Percentiles rank a stretch among this genome's conserved stretches.
phyloP scores from a whole-genome alignment of 345 rosid genomes.

The Kernera saxatilis region DNA sequence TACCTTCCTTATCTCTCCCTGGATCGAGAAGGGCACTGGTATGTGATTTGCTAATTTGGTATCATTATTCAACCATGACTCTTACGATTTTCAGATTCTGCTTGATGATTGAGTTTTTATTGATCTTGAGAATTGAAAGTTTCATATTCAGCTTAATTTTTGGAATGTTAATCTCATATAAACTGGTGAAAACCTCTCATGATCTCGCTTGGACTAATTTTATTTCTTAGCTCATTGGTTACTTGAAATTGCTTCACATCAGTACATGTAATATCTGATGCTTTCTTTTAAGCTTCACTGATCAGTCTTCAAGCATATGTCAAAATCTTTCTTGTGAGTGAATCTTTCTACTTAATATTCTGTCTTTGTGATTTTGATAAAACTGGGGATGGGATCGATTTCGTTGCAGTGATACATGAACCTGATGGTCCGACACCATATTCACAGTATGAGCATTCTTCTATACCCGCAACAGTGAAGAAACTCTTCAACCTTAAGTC shows the following conservation, averaged over 20 bases:
- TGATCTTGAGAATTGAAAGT: not conserved
- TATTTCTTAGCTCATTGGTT: not conserved
- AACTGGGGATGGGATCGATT: not conserved
- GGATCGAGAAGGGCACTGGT: constrained; percentile 97
- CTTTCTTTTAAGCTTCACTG: not conserved
- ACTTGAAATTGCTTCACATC: not conserved
- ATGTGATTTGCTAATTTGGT: constrained; percentile 3
- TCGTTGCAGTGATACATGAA: constrained; percentile 70
- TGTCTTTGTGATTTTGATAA: not conserved
- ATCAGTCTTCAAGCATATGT: not conserved
- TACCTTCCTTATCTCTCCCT: constrained; percentile 71
- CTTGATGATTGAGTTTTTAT: not conserved
- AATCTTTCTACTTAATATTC: not conserved
- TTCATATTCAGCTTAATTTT: not conserved
- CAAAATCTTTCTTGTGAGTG: not conserved
- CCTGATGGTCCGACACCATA: constrained; percentile 76
- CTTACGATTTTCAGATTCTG: not conserved
- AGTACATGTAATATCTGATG: not conserved
- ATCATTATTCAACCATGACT: not conserved
- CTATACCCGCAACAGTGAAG: constrained; percentile 95
- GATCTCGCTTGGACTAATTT: not conserved
- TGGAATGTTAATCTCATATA: not conserved
- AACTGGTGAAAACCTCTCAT: not conserved
- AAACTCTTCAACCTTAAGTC: constrained; percentile 87
- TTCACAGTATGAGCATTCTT: constrained; percentile 92